phyloP scores from a whole-genome alignment of 331 rosid genomes.

The Spiraea crenata region DNA sequence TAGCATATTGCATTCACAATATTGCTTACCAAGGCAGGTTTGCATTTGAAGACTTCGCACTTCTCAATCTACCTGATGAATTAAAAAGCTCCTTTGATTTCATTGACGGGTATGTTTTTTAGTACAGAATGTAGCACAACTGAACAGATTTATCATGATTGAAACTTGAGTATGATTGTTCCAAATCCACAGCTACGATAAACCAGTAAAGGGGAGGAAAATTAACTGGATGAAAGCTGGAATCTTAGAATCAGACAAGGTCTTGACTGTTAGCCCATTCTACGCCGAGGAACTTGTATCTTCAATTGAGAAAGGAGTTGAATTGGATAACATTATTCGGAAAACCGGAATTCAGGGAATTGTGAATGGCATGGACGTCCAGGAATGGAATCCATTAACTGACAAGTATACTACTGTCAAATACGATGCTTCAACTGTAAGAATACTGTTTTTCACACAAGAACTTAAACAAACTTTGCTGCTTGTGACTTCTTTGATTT shows the following conservation, averaged over 20 bases:
- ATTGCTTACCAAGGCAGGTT: conserved; percentile 89
- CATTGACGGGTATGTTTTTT: conserved; percentile 62
- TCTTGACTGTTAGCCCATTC: conserved; percentile 75
- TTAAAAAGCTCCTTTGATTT: conserved; percentile 71
- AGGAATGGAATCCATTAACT: conserved; percentile 74
- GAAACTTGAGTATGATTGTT: conserved; percentile 1
- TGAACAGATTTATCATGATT: neutral
- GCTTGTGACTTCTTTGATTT: neutral
- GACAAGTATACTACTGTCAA: conserved; percentile 53
- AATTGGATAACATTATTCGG: conserved; percentile 57
- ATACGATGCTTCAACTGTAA: conserved; percentile 56
- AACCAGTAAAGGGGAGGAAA: conserved; percentile 68
- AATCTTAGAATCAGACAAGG: conserved; percentile 52
- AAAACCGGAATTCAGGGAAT: conserved; percentile 45
- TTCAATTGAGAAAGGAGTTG: conserved; percentile 60
- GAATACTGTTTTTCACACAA: conserved; percentile 10
- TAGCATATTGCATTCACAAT: conserved; percentile 72
- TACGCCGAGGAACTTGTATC: conserved; percentile 67
- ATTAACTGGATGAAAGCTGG: conserved; percentile 81
- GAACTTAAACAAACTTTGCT: neutral
- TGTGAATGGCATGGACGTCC: conserved; percentile 85
- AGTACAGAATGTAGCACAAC: neutral
- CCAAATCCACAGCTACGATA: conserved; percentile 45
- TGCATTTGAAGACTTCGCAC: conserved; percentile 43
- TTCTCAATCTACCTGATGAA: conserved; percentile 59